Evolutionary conservation across 1,284 basidiomycete species (phyloP), one percentile per base, ranked within the genome.

Genomic region (Heliocybe sulcata): DNA sequence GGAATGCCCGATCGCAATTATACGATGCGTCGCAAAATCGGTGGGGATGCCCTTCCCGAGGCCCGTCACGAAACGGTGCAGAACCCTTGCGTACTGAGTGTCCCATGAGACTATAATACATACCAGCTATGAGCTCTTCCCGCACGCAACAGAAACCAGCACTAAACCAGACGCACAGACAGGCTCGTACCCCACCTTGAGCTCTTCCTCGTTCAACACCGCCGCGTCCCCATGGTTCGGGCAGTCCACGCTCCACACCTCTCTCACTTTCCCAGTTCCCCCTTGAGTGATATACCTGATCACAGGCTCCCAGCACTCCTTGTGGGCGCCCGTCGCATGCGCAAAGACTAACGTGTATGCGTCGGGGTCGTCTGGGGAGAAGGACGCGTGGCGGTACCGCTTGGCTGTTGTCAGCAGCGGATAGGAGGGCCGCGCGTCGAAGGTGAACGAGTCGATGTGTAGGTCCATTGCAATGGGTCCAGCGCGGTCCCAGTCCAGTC

Each of bases 141-240:
- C 33, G 33, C 25, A 45, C 42, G 14, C 9, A 19, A n/a, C 11
- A 55, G 22, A 23, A 50, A n/a, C 10, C 2, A 3, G 19, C 11
- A 22, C 45, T 20, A n/a, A n/a, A n/a, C 2, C 16, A 16, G 42
- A 73, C 74, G 53, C 56, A 78, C 76, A 79, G 14, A 70, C 56
- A 3, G 67, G 65, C 19, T 70, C 68, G 57, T 77, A 79, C 1
- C 75, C 77, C 56, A 63, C 67, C 48, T 64, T 61, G 56, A 81
- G 61, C 2, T 59, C 57, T 31, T 72, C 58, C 57, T 79, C 78
- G 57, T 82, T 83, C 54, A 81, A 56, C 1, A 71, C 59, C 1
- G 75, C 78, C 0, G 78, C 72, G 47, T 80, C 79, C 1, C 81
- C 80, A 57, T 81, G 79, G 60, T 82, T 82, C 1, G 79, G 76